Percentiles rank a stretch among this genome's conserved stretches.
These are phyloP conservation scores for Podaxis mareebaensis DNA, from an alignment of 768 basidiomycete genomes.

Conservation along the genomic window DNA sequence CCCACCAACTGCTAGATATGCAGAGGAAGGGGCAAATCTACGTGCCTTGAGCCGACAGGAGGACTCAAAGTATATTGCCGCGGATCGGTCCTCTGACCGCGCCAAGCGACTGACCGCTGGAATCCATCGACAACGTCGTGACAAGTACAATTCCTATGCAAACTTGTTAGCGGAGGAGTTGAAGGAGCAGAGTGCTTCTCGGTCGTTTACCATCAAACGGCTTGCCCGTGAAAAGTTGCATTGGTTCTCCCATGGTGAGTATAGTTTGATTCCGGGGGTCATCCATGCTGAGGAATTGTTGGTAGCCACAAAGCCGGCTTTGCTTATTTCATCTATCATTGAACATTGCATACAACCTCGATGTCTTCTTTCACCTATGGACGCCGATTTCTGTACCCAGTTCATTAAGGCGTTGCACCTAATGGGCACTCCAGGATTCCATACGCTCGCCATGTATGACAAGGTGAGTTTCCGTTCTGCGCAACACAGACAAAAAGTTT, in stretches of 20 bases:
- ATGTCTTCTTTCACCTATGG: conserved; percentile 91
- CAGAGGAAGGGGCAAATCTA: conserved; percentile 68
- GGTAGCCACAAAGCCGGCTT: conserved; percentile 44
- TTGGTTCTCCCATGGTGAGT: conserved; percentile 75
- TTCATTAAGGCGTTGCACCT: conserved; percentile 87
- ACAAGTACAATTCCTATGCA: conserved; percentile 64
- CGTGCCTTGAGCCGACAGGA: conserved; percentile 67
- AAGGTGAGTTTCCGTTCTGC: conserved; percentile 46
- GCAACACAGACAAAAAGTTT: background rate
- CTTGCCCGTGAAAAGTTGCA: conserved; percentile 75
- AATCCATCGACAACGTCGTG: conserved; percentile 61
- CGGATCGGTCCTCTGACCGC: conserved; percentile 75
- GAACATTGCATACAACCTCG: conserved; percentile 94
- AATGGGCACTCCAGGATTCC: conserved; percentile 88
- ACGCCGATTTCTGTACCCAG: conserved; percentile 92
- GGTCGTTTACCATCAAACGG: conserved; percentile 76
- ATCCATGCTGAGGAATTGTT: conserved; percentile 9
- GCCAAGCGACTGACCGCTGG: conserved; percentile 55
- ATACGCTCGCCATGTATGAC: conserved; percentile 83
- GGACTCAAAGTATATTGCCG: conserved; percentile 58
- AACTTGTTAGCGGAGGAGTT: conserved; percentile 64
- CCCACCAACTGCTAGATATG: conserved; percentile 76
- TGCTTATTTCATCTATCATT: conserved; percentile 64
- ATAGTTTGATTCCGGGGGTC: background rate
- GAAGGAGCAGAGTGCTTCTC: conserved; percentile 72